Evolutionary conservation across 2,329 filamentous ascomycete species (phyloP).

Genomic region (Biscogniauxia sp.): DNA sequence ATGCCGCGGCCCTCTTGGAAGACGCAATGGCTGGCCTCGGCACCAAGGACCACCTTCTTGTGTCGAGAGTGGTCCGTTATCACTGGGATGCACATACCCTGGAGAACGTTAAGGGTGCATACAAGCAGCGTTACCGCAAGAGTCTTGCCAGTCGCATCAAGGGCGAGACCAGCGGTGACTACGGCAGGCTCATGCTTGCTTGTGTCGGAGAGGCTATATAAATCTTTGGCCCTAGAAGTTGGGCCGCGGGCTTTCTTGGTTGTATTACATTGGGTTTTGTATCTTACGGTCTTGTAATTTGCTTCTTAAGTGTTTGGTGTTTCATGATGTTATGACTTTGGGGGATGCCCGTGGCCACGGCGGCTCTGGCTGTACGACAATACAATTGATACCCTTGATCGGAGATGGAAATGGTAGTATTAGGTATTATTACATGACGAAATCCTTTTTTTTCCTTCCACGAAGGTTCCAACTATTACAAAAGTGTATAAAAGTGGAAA

Average conservation of each 20-base stretch:
- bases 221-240: neutral
- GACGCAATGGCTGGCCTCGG: constrained; percentile 82
- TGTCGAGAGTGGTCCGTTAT: constrained; percentile 71
- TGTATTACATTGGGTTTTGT: neutral
- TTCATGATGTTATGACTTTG: neutral
- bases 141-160: constrained; percentile 69
- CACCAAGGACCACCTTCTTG: constrained; percentile 79
- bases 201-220: constrained; percentile 47
- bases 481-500: no score
- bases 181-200: constrained; percentile 74
- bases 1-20: constrained; percentile 80
- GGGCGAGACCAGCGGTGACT: constrained; percentile 84
- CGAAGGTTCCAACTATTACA: no score
- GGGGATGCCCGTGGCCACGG: neutral
- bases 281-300: no score
- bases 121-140: constrained; percentile 66
- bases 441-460: neutral
- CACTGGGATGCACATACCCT: constrained; percentile 81
- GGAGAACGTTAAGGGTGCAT: constrained; percentile 75
- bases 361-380: neutral
- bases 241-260: neutral
- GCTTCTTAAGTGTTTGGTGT: neutral
- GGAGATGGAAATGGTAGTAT: neutral
- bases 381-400: neutral
- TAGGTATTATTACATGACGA: neutral